Base-by-base conservation (phyloP, 129 eudicot species). In the Chrysanthemum seticuspe region DNA sequence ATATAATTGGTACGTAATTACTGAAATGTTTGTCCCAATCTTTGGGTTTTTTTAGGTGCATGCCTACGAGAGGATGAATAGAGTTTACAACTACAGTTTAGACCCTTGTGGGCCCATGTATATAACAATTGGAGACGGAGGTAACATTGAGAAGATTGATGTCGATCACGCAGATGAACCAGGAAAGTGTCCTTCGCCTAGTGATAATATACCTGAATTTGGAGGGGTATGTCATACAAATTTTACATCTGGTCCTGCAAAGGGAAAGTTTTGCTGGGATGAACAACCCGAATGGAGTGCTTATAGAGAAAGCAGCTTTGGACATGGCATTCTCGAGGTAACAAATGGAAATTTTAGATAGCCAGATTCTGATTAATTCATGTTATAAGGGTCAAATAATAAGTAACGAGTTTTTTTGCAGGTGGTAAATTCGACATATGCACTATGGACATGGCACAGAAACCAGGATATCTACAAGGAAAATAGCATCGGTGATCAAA, bases 361-460 rank as follows among this genome's bases (percentile, higher is more conserved):
- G 25, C 25, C 36, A 2, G 36, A 31, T 2, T 31, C 3, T 31
- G 48, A 36, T 10, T 18, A 62, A n/a, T 13, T 3, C 62, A 27
- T 64, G 65, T 64, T 62, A 58, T 56, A 25, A 9, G 13, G 65
- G 65, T 11, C 8, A 70, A 62, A 54, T 0, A 12, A 5, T 9
- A 13, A 25, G 18, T 23, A 23, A 31, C 58, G 0, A 16, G 13
- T 63, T 71, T 40, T 4, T 40, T 59, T 71, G 63, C 81, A 89
- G 96, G 89, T 92, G 31, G 64, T 81, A 74, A 92, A 92, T 78
- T 89, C 96, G 6, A 92, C 95, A 0, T 69, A 87, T 64, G 95
- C 98, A 7, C 78, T 92, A 19, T 92, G 98, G 98, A 92, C 96
- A 34, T 92, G 98, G 98, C 98, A 92, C 66, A 78, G 98, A 69